Percentiles rank a stretch among this genome's conserved stretches.
Conservation (phyloP, 2,329 filamentous ascomycete species). For the Pseudogymnoascus sp. region DNA sequence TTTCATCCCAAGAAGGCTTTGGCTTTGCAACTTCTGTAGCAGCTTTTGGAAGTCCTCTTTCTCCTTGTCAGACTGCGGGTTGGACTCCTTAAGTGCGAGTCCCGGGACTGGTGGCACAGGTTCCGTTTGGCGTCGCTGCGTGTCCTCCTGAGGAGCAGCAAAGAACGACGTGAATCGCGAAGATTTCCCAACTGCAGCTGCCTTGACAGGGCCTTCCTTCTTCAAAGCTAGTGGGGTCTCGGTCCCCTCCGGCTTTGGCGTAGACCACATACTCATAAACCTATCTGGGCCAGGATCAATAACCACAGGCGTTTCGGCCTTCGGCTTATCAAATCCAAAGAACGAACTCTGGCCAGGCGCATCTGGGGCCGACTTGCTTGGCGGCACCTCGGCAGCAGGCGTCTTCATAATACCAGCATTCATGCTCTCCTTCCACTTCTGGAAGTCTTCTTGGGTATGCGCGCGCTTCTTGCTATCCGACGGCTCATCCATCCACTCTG, state of each 20-base stretch:
- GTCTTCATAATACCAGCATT: slow-evolving; percentile 19
- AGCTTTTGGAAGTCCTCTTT: slow-evolving; percentile 80
- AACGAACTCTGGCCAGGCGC: slow-evolving; percentile 32
- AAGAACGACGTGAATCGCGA: slow-evolving; percentile 86
- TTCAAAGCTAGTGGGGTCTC: slow-evolving; percentile 27
- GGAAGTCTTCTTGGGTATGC: slow-evolving; percentile 83
- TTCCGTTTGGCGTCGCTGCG: slow-evolving; percentile 40
- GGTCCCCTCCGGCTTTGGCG: slow-evolving; percentile 35
- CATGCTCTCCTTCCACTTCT: slow-evolving; percentile 90
- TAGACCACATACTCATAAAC: slow-evolving; percentile 56
- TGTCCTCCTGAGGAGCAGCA: slow-evolving; percentile 45
- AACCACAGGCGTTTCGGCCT: slow-evolving; percentile 45
- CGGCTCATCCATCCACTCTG: slow-evolving; percentile 81
- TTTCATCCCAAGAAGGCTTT: slow-evolving; percentile 29
- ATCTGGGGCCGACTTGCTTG: slow-evolving; percentile 25
- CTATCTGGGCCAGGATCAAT: slow-evolving; percentile 64
- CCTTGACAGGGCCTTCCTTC: slow-evolving; percentile 38
- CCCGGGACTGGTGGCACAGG: slow-evolving; percentile 35
- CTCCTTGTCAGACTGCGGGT: slow-evolving; percentile 44
- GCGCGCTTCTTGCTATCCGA: slow-evolving; percentile 53
- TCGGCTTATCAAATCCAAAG: slow-evolving; percentile 37
- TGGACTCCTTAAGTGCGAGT: slow-evolving; percentile 19
- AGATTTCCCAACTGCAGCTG: slow-evolving; percentile 54
- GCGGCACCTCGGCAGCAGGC: slow-evolving; percentile 29
- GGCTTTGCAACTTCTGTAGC: slow-evolving; percentile 66